A percentile compares a stretch with the other conserved stretches of the same genome.
These are phyloP conservation scores for Oemleria cerasiformis DNA, from an alignment of 306 rosid species.

Conservation along the genomic window DNA sequence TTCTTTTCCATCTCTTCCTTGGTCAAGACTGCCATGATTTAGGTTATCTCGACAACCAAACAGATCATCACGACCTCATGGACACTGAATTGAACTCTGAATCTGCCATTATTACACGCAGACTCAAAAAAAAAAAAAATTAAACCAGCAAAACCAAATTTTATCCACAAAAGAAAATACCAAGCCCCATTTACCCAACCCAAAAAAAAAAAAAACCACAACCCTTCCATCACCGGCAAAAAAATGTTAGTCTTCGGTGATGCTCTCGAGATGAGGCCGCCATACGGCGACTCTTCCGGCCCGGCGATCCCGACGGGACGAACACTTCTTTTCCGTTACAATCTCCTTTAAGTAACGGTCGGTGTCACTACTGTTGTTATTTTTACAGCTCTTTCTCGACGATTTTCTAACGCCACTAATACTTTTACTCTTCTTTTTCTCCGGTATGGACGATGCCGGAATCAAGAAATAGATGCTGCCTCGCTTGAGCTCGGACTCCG, in stretches of 20 bases:
- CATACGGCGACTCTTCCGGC: conserved; percentile 51
- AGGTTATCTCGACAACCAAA: conserved; percentile 19
- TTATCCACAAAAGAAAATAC: conserved; percentile 56
- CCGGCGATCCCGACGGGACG: conserved; percentile 50
- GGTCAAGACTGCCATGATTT: not conserved
- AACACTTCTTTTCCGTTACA: conserved; percentile 46
- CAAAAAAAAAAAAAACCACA: conserved; percentile 1
- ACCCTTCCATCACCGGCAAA: conserved; percentile 32
- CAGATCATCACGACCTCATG: conserved; percentile 20
- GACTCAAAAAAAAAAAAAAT: conserved; percentile 22
- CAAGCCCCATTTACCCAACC: conserved; percentile 26
- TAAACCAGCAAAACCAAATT: conserved; percentile 12
- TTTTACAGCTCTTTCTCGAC: conserved; percentile 27
- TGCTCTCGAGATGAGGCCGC: conserved; percentile 75
- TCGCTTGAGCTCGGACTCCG: conserved; percentile 80
- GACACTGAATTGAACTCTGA: conserved; percentile 26
- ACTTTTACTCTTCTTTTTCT: conserved; percentile 28
- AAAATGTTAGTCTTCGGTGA: conserved; percentile 50
- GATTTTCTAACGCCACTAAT: conserved; percentile 25
- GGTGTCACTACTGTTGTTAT: not conserved
- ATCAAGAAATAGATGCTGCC: conserved; percentile 90
- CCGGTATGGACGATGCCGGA: conserved; percentile 63
- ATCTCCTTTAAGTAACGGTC: conserved; percentile 24
- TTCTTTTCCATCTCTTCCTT: not conserved
- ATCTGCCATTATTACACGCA: conserved; percentile 26